Evolutionary conservation across 176 grass and related monocot species (phyloP).

Genomic region (Oryza glumipatula): DNA sequence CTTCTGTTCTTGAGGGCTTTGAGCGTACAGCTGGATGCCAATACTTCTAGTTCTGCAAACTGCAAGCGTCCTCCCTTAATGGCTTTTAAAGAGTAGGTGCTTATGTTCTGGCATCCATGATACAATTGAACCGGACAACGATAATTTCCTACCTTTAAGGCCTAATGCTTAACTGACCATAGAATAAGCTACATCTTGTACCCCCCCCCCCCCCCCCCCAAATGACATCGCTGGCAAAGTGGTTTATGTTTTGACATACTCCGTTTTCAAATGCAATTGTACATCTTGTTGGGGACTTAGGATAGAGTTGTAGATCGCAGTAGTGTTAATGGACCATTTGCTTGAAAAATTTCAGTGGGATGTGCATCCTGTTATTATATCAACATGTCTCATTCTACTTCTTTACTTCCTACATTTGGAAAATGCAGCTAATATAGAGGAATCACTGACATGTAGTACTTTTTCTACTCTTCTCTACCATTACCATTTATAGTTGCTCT

Average conservation of each 20-base stretch:
- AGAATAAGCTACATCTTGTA: not conserved
- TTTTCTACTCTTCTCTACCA: not conserved
- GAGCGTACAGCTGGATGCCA: not conserved
- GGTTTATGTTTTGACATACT: slow-evolving; percentile 8
- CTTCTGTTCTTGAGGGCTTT: not conserved
- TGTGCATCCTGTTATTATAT: not conserved
- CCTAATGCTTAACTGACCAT: slow-evolving; percentile 21
- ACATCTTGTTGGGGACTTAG: not conserved
- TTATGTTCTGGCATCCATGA: slow-evolving; percentile 28
- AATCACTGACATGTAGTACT: not conserved
- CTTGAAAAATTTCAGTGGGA: not conserved
- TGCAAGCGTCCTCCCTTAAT: not conserved
- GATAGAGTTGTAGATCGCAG: not conserved
- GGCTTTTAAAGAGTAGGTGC: slow-evolving; percentile 19
- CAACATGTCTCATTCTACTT: not conserved
- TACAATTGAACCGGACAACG: slow-evolving; percentile 9
- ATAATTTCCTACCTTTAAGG: slow-evolving; percentile 28
- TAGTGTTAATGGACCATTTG: slow-evolving; percentile 1
- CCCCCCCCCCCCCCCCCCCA: too few species aligned
- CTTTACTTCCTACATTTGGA: not conserved
- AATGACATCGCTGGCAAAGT: slow-evolving; percentile 9
- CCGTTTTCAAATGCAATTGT: slow-evolving; percentile 2
- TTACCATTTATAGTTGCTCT: slow-evolving; percentile 3
- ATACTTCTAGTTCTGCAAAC: not conserved
- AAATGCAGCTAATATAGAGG: not conserved